A percentile compares a stretch with the other conserved stretches of the same genome.
Conservation (phyloP, 176 grass and related monocot species). For the Avena sativa region DNA sequence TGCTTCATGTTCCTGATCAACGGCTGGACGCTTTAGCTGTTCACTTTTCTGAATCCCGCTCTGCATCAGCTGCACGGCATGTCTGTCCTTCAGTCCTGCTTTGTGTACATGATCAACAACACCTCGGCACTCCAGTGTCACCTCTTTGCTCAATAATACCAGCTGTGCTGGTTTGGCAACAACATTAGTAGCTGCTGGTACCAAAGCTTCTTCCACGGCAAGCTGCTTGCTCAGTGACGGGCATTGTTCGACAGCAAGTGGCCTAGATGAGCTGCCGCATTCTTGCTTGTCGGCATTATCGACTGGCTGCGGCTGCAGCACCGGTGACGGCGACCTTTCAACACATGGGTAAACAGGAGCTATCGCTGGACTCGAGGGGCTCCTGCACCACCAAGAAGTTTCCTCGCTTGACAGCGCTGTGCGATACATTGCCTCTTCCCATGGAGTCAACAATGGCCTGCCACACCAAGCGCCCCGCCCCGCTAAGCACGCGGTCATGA, state of each 20-base stretch:
- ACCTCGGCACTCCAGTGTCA: background rate
- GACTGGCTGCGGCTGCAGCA: background rate
- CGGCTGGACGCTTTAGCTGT: background rate
- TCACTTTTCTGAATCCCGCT: background rate
- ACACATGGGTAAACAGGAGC: constrained; percentile 40
- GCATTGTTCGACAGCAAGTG: background rate
- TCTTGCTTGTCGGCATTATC: background rate
- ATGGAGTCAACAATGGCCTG: background rate
- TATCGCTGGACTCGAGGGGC: background rate
- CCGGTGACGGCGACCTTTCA: constrained; percentile 19
- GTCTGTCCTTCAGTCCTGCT: background rate
- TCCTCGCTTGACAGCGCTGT: background rate
- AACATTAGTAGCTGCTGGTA: background rate
- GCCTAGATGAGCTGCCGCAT: background rate
- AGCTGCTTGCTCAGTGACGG: background rate
- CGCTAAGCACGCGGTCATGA: background rate
- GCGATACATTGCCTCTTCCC: constrained; percentile 8
- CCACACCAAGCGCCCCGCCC: background rate
- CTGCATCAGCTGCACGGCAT: background rate
- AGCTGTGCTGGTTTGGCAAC: background rate
- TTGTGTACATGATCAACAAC: background rate
- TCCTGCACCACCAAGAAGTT: background rate
- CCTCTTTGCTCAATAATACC: background rate
- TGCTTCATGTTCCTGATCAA: background rate
- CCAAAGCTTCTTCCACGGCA: background rate